phyloP scores from a whole-genome alignment of 306 rosid species.

The Hippophae tibetana region DNA sequence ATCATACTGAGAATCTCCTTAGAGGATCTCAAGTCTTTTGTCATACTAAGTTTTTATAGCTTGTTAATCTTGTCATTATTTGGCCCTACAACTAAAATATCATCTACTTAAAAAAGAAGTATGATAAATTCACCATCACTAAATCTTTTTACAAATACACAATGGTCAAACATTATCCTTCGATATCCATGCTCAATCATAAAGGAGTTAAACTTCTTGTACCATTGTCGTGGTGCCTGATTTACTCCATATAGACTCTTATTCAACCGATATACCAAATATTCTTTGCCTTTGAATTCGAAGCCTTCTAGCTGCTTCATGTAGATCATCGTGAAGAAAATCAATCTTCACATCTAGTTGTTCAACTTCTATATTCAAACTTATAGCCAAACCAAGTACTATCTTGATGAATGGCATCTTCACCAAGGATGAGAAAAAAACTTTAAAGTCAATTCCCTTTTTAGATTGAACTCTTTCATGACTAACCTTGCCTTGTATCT shows the following conservation, averaged over 20 bases:
- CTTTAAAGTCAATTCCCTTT: constrained; percentile 4
- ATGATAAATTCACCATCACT: neutral
- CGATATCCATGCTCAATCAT: neutral
- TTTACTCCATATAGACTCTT: too few relatives aligned
- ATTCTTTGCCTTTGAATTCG: too few relatives aligned
- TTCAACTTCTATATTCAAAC: too few relatives aligned
- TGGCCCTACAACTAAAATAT: neutral
- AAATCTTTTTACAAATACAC: neutral
- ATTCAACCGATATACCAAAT: too few relatives aligned
- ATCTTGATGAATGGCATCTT: neutral
- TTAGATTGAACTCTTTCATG: neutral
- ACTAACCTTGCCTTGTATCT: neutral
- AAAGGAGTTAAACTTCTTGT: too few relatives aligned
- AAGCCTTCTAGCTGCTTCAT: too few relatives aligned
- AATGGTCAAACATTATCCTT: neutral
- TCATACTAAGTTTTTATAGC: neutral
- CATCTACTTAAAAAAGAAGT: neutral
- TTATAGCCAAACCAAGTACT: neutral
- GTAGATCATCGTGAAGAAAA: too few relatives aligned
- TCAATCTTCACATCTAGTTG: too few relatives aligned
- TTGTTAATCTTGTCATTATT: neutral
- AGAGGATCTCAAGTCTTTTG: neutral
- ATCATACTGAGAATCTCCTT: neutral
- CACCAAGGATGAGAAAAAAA: neutral
- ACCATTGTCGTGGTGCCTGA: too few relatives aligned